Conservation (phyloP, 176 grass and related monocot genomes). For the Avena atlantica region DNA sequence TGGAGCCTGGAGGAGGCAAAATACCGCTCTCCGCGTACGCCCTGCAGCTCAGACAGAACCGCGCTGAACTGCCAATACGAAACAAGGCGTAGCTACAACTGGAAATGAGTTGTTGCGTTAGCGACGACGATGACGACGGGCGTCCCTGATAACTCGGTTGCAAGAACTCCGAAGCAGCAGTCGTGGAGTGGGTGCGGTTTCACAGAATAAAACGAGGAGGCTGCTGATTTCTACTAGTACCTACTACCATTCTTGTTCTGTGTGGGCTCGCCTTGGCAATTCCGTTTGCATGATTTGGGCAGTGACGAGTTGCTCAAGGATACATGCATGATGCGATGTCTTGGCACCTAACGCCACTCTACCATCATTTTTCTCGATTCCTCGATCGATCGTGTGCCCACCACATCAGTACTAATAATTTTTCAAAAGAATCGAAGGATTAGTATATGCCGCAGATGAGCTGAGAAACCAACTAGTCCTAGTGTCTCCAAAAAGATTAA, state of each 20-base stretch:
- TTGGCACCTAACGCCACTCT: background rate
- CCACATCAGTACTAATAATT: background rate
- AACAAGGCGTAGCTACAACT: too few relatives aligned
- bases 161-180: background rate
- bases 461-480: background rate
- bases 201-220: too few relatives aligned
- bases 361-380: background rate
- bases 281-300: background rate
- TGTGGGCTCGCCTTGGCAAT: background rate
- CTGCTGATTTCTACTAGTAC: background rate
- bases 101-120: too few relatives aligned
- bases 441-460: background rate
- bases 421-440: background rate
- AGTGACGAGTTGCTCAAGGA: background rate
- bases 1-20: too few relatives aligned
- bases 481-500: too few relatives aligned
- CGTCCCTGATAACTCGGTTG: background rate
- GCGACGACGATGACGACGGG: background rate
- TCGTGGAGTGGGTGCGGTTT: conserved; percentile 20
- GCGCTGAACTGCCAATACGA: too few relatives aligned
- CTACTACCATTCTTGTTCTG: background rate
- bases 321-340: background rate
- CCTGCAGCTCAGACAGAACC: too few relatives aligned
- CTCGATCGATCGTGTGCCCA: background rate
- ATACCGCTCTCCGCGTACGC: too few relatives aligned